These are phyloP conservation scores for Glycine soja DNA, from an alignment of 306 rosid genomes.

Conservation along the genomic window DNA sequence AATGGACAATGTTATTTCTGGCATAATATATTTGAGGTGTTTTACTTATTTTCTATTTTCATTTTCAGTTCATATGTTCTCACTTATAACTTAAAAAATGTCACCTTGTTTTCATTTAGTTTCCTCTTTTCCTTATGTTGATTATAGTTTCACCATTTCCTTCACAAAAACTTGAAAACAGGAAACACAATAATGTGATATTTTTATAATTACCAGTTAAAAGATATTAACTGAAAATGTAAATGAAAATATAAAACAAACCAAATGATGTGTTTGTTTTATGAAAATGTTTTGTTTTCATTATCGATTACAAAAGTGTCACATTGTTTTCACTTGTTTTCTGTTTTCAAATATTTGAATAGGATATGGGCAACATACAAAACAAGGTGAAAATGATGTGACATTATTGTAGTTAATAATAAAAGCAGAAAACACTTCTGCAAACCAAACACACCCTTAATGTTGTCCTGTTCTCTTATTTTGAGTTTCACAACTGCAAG, in stretches of 20 bases:
- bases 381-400: not conserved
- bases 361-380: not conserved
- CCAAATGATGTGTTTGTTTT: not conserved
- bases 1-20: slow-evolving; percentile 39
- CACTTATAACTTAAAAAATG: not conserved
- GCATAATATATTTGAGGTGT: slow-evolving; percentile 8
- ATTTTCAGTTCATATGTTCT: not conserved
- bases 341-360: slow-evolving; percentile 19
- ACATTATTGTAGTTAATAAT: not conserved
- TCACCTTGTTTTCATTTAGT: slow-evolving; percentile 11
- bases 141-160: slow-evolving; percentile 16
- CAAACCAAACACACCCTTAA: slow-evolving; percentile 19
- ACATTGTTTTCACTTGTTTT: not conserved
- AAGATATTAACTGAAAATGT: slow-evolving; percentile 8
- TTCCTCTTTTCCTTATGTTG: slow-evolving; percentile 14
- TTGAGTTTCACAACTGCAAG: slow-evolving; percentile 40
- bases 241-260: slow-evolving; percentile 17
- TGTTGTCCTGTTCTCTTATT: slow-evolving; percentile 40
- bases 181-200: slow-evolving; percentile 14
- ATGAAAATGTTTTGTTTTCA: not conserved
- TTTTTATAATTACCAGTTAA: not conserved
- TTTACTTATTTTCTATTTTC: slow-evolving; percentile 2
- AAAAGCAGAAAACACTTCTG: not conserved
- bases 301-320: not conserved
- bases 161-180: slow-evolving; percentile 9